Evolutionary conservation across 768 basidiomycete genomes (phyloP), one percentile per base, ranked within the genome.

Genomic region (Tylopilus subfusipes): DNA sequence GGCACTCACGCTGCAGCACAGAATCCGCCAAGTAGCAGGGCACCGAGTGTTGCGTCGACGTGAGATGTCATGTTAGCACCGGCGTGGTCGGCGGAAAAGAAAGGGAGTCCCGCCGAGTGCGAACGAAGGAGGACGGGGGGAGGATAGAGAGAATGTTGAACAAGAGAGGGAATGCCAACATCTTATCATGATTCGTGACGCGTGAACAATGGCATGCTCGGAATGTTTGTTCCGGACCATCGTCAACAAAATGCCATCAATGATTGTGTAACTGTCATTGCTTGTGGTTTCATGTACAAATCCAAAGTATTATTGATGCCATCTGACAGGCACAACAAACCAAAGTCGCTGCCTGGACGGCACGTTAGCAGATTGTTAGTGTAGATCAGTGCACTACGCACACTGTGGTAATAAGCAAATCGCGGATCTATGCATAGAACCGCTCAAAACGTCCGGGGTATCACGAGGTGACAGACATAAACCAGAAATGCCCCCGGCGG

Each of bases 11-110:
- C 58, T 22, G 68, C 60, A 16, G 70, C 70, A 42, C 60, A 43
- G 53, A 70, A 70, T 44, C 66, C 68, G 25, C 68, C 68, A 3
- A 72, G 43, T 4, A 70, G 57, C 12, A 70, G 58, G n/a, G 68
- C 68, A 10, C 68, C 68, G 14, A 59, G 53, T 29, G 68, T 71
- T 39, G 59, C 33, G 31, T 48, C 54, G 27, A 69, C 30, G 29
- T 24, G 9, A 27, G 24, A 27, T 25, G 57, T 21, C 65, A 66
- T 66, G 16, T 36, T 19, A 18, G 22, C 9, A 21, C 8, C 16
- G 19, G 9, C 5, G 27, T 33, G 29, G 47, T 13, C 21, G 34
- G n/a, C 27, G 18, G 31, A 12, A 40, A n/a, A 27, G 36, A n/a
- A 30, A 14, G 30, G 19, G 43, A 22, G n/a, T n/a, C n/a, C n/a